A percentile compares a stretch with the other conserved stretches of the same genome.
These are phyloP conservation scores for Comarum palustre DNA, from an alignment of 306 rosid genomes.

Conservation along the genomic window DNA sequence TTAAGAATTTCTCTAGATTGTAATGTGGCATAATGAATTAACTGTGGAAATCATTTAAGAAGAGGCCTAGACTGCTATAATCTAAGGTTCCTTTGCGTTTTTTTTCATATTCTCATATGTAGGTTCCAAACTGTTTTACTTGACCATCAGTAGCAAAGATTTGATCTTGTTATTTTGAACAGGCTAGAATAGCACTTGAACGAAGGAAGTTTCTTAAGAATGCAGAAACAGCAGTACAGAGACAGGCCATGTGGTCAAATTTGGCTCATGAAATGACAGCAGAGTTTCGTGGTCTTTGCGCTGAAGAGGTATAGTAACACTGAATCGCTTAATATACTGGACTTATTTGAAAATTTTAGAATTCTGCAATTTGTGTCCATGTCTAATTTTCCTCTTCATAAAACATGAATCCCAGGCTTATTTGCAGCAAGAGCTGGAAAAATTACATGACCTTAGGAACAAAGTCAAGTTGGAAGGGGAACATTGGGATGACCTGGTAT, in stretches of 20 bases:
- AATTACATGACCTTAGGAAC: slow-evolving; percentile 87
- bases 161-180: slow-evolving; percentile 32
- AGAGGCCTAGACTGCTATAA: not conserved
- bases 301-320: slow-evolving; percentile 77
- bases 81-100: not conserved
- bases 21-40: not conserved
- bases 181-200: slow-evolving; percentile 98
- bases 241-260: slow-evolving; percentile 96
- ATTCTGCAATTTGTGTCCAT: not conserved
- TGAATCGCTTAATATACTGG: slow-evolving; percentile 1
- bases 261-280: slow-evolving; percentile 99
- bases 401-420: slow-evolving; percentile 67
- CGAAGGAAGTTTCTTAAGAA: slow-evolving; percentile 86
- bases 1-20: not conserved
- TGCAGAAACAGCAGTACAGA: slow-evolving; percentile 91
- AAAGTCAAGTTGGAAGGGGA: slow-evolving; percentile 99
- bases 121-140: slow-evolving; percentile 20
- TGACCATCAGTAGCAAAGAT: slow-evolving; percentile 26
- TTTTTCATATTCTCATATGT: slow-evolving; percentile 9
- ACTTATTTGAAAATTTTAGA: not conserved
- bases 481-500: slow-evolving; percentile 96
- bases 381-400: slow-evolving; percentile 22
- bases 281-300: slow-evolving; percentile 95
- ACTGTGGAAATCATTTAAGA: slow-evolving; percentile 1
- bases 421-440: slow-evolving; percentile 98